Evolutionary conservation across 1,284 basidiomycete species (phyloP).

Genomic region (Boletus albobrunnescens): DNA sequence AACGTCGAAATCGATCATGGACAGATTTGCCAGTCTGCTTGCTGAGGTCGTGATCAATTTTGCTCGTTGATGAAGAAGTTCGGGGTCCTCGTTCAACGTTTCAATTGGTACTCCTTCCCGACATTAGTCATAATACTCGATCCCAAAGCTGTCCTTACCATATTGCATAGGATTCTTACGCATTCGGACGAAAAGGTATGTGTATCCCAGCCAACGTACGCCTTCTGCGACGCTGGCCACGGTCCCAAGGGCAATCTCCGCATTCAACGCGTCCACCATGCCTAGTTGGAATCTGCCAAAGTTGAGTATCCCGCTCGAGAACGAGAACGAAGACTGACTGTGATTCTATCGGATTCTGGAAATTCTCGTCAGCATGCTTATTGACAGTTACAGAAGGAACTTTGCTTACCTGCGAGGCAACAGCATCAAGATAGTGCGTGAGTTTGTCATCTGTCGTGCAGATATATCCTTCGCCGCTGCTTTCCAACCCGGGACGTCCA

Average conservation of each 20-base stretch:
- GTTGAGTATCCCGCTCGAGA: conserved; percentile 11
- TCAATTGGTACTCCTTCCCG: conserved; percentile 73
- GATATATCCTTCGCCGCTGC: conserved; percentile 95
- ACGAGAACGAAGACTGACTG: conserved; percentile 49
- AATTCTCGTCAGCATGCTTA: conserved; percentile 5
- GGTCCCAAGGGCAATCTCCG: conserved; percentile 93
- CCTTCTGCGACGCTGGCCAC: conserved; percentile 87
- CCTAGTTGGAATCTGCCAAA: conserved; percentile 74
- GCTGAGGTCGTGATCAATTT: conserved; percentile 74
- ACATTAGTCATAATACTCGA: background rate
- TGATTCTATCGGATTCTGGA: conserved; percentile 91
- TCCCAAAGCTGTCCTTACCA: conserved; percentile 45
- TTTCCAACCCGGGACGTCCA: conserved; percentile 93
- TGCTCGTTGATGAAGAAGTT: conserved; percentile 71
- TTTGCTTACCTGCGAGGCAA: conserved; percentile 74
- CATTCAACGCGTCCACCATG: conserved; percentile 91
- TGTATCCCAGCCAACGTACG: conserved; percentile 95
- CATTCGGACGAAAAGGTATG: conserved; percentile 97
- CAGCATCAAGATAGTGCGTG: conserved; percentile 85
- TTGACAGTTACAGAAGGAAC: background rate
- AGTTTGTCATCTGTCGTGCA: conserved; percentile 94
- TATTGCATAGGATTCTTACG: conserved; percentile 89
- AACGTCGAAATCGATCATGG: conserved; percentile 85
- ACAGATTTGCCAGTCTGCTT: conserved; percentile 63
- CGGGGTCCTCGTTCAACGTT: conserved; percentile 71